Evolutionary conservation across 2,329 filamentous ascomycete species (phyloP), one percentile per base, ranked within the genome.

Genomic region (Plenodomus biglobosus): DNA sequence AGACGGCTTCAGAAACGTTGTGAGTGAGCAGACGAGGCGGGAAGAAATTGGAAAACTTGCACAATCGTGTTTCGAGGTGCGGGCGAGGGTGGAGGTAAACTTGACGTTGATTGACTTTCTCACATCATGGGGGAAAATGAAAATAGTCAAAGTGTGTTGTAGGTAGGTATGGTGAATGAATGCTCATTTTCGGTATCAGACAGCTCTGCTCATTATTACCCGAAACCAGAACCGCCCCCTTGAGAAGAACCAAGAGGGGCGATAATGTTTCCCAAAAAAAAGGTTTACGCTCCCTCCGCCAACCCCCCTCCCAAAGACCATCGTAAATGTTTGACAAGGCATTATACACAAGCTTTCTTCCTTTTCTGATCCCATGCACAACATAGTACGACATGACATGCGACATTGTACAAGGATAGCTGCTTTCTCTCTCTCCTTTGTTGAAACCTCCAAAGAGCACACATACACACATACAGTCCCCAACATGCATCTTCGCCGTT

Each of bases 141-240:
- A n/a, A n/a, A n/a, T n/a, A n/a, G n/a, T n/a, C n/a, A n/a, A n/a
- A n/a, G n/a, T n/a, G n/a, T n/a, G n/a, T n/a, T n/a, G n/a, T n/a
- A n/a, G n/a, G n/a, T n/a, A n/a, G n/a, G n/a, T 38, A 35, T 40
- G 27, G 42, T 42, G 22, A 42, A 42, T 34, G 36, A 44, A 46
- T 54, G 50, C 53, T 56, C 52, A 52, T 61, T 59, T 44, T 52
- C 50, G n/a, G 48, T 55, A 59, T 56, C 55, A 58, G 58, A 58
- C 58, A 56, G 61, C 56, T 58, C n/a, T n/a, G n/a, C n/a, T 56
- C 52, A 64, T 59, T 63, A 67, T 66, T 66, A 64, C 56, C 48
- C n/a, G n/a, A n/a, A 62, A 57, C 22, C 6, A 24, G 58, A 60
- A 64, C 54, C n/a, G n/a, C 55, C 62, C 22, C 22, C 22, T 24